phyloP scores from a whole-genome alignment of 2,329 filamentous ascomycete species.

The Colletotrichum gloeosporioides region DNA sequence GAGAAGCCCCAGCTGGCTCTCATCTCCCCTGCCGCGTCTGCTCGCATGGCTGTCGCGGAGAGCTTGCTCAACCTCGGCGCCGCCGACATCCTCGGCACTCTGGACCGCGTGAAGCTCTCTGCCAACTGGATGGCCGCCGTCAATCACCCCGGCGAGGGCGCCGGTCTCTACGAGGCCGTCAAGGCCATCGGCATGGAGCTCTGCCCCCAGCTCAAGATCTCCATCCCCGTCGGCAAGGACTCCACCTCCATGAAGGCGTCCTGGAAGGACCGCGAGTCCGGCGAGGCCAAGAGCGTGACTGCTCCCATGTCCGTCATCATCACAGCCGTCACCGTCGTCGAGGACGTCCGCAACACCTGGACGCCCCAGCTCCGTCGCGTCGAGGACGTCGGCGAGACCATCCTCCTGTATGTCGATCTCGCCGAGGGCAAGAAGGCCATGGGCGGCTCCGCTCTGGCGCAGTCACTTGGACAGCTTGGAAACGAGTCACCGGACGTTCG shows the following conservation, averaged over 20 bases:
- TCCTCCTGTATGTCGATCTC: slow-evolving; percentile 91
- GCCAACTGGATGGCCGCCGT: slow-evolving; percentile 99
- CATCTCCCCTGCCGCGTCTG: slow-evolving; percentile 88
- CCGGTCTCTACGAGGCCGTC: slow-evolving; percentile 91
- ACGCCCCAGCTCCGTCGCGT: slow-evolving; percentile 84
- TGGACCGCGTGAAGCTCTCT: slow-evolving; percentile 84
- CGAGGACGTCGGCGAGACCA: slow-evolving; percentile 87
- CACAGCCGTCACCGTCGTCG: slow-evolving; percentile 86
- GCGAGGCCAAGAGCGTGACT: slow-evolving; percentile 82
- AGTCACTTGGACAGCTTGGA: slow-evolving; percentile 86
- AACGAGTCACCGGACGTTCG: slow-evolving; percentile 86
- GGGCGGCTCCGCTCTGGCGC: slow-evolving; percentile 89
- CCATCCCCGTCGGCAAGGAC: slow-evolving; percentile 96
- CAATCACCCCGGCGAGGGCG: slow-evolving; percentile 89
- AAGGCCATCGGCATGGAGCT: slow-evolving; percentile 92
- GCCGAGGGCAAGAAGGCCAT: slow-evolving; percentile 80
- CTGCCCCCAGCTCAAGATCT: slow-evolving; percentile 87
- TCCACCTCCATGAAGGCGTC: slow-evolving; percentile 99
- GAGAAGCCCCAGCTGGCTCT: slow-evolving; percentile 89
- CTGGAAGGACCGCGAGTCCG: slow-evolving; percentile 76
- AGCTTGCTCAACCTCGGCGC: slow-evolving; percentile 92
- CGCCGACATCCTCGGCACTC: slow-evolving; percentile 70
- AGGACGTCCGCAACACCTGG: slow-evolving; percentile 87
- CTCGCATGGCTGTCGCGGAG: slow-evolving; percentile 95
- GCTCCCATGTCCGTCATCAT: slow-evolving; percentile 91